phyloP scores from a whole-genome alignment of 257 asterid genomes.

The Ilex aquifolium region DNA sequence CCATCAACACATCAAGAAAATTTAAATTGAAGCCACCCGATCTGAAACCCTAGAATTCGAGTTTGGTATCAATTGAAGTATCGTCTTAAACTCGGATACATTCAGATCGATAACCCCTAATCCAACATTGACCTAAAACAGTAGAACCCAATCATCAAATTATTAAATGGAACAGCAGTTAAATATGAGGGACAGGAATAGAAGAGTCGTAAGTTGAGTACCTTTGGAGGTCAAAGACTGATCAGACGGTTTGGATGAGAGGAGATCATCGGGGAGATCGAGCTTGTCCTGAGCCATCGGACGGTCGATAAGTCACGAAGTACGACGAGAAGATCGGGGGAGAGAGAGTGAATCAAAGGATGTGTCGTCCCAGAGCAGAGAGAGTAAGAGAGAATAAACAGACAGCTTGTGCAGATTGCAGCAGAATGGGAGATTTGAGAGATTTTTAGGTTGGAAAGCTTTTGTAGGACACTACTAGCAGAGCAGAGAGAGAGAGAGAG shows the following conservation, averaged over 20 bases:
- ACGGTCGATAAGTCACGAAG: constrained; percentile 19
- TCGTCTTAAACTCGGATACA: no score
- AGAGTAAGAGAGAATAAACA: background rate
- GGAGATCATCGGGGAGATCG: constrained; percentile 74
- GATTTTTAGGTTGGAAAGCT: background rate
- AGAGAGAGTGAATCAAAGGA: constrained; percentile 14
- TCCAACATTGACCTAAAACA: constrained; percentile 12
- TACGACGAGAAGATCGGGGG: constrained; percentile 3
- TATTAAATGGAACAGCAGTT: constrained; percentile 9
- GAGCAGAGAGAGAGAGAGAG: background rate
- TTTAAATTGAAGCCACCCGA: constrained; percentile 24
- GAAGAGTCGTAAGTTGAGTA: constrained; percentile 14
- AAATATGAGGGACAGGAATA: background rate
- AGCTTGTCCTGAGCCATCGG: constrained; percentile 74
- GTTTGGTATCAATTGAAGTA: background rate
- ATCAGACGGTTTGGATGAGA: constrained; percentile 52
- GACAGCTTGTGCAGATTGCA: background rate
- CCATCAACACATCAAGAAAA: background rate
- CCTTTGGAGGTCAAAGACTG: constrained; percentile 81
- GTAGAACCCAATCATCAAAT: constrained; percentile 16
- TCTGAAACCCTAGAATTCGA: constrained; percentile 45
- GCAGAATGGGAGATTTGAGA: background rate
- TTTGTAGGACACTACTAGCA: background rate
- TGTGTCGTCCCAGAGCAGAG: background rate
- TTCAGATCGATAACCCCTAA: constrained; percentile 38